phyloP scores from a whole-genome alignment of 2,329 filamentous ascomycete species.

The Fusarium sp. region DNA sequence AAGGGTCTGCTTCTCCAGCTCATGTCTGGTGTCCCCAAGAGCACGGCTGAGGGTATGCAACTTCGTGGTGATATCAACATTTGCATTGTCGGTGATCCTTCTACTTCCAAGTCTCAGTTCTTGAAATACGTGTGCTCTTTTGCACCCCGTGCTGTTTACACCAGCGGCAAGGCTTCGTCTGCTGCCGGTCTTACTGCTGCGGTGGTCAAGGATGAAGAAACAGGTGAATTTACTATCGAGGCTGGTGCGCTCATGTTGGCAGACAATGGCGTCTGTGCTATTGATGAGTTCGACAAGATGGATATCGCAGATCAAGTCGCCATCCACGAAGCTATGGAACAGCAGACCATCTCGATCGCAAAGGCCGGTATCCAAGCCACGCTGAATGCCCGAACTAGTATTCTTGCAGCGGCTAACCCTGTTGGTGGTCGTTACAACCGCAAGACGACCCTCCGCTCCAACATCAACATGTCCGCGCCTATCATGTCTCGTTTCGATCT shows the following conservation, averaged over 20 bases:
- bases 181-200: conserved; percentile 97
- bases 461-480: conserved; percentile 98
- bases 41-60: conserved; percentile 92
- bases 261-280: conserved; percentile 96
- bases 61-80: conserved; percentile 98
- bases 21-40: conserved; percentile 94
- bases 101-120: conserved; percentile 97
- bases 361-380: conserved; percentile 99
- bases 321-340: conserved; percentile 99
- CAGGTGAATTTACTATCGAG: conserved; percentile 98
- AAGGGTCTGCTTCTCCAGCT: conserved; percentile 94
- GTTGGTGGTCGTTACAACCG: conserved; percentile 97
- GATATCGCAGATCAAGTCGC: conserved; percentile 96
- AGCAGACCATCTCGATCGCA: conserved; percentile 98
- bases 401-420: conserved; percentile 95
- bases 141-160: conserved; percentile 96
- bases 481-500: conserved; percentile 99
- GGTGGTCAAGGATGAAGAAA: conserved; percentile 98
- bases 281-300: conserved; percentile 99
- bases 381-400: conserved; percentile 92
- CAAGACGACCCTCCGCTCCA: conserved; percentile 90
- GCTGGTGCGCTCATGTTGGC: conserved; percentile 97
- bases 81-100: conserved; percentile 96
- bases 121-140: conserved; percentile 98
- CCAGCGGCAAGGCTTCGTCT: conserved; percentile 95